Evolutionary conservation across 495 filamentous ascomycete species (phyloP).

Genomic region (Aspergillus diversus): DNA sequence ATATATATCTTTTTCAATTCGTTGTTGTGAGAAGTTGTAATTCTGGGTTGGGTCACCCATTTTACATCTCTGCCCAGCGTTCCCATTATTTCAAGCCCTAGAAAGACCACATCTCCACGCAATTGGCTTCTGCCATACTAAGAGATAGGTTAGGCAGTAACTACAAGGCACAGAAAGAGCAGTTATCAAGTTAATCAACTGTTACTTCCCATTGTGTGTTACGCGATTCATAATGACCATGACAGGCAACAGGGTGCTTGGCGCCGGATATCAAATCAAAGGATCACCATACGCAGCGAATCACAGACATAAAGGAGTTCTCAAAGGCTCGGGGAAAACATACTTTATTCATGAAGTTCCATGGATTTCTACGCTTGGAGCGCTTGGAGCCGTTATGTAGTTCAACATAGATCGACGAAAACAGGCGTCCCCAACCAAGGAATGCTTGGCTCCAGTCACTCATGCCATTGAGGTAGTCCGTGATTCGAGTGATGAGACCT

Average conservation of each 20-base stretch:
- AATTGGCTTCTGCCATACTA: too few relatives aligned
- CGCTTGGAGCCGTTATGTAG: neutral
- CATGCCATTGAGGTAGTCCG: too few relatives aligned
- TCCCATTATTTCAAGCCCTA: too few relatives aligned
- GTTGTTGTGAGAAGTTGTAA: too few relatives aligned
- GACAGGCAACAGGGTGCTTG: neutral
- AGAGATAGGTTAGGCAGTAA: too few relatives aligned
- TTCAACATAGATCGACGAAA: neutral
- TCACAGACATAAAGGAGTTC: neutral
- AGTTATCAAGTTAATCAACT: neutral
- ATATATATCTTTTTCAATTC: too few relatives aligned
- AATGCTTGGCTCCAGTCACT: constrained; percentile 17
- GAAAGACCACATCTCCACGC: too few relatives aligned
- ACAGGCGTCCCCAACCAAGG: constrained; percentile 2
- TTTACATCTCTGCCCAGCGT: too few relatives aligned
- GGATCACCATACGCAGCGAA: neutral
- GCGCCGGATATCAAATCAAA: neutral
- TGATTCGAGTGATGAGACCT: neutral
- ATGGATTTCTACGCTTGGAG: neutral
- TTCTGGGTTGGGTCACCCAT: too few relatives aligned
- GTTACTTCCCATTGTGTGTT: neutral
- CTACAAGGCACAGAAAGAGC: too few relatives aligned
- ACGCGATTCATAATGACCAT: too few relatives aligned
- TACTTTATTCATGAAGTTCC: neutral
- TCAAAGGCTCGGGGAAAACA: neutral